Base-by-base conservation (phyloP, 2,329 filamentous ascomycete genomes). In the Metarhizium humberi region DNA sequence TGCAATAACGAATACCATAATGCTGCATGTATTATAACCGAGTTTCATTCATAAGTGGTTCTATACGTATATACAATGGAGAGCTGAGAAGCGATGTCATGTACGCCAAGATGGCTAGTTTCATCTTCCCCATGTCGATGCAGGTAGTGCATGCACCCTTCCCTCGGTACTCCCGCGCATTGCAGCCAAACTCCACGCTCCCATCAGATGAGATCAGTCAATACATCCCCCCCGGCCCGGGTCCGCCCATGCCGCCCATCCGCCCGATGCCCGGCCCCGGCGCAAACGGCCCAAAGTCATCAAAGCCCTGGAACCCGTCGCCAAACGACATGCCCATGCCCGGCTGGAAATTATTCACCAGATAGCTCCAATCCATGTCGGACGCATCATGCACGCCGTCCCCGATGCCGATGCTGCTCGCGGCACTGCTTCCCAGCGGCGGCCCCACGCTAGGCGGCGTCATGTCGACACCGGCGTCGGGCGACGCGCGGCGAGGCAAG, bases 331-430 rank as follows among this genome's bases (percentile, higher is more conserved):
- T 59, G 30, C 71, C 68, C n/a, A 66, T 59, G 30, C 71, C 68
- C n/a, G 54, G 50, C 32, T 66, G 65, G 55, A 75, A 75, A 25
- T 69, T 67, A 42, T 76, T 72, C 62, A 78, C 69, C 52, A 78
- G 65, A 42, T 74, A 74, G 32, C 71, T 73, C 76, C 76, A 79
- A 60, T 79, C 75, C 75, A 79, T 75, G 34, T 74, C 69, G 13
- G 61, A 61, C 1, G 63, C 58, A 11, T 71, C 70, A 16, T 66
- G 63, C 14, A 62, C 62, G 6, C 55, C 47, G 10, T 50, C 48
- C 32, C 57, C 57, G 14, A 52, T 54, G 52, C 55, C 60, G 52
- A 43, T 60, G 55, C 30, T 61, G 60, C 55, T 54, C 52, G 46
- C 57, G 49, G 50, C 54, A 54, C 50, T 57, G 53, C 18, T 46